These are phyloP conservation scores for Penicillium waksmanii DNA, from an alignment of 495 filamentous ascomycete species.

Conservation along the genomic window DNA sequence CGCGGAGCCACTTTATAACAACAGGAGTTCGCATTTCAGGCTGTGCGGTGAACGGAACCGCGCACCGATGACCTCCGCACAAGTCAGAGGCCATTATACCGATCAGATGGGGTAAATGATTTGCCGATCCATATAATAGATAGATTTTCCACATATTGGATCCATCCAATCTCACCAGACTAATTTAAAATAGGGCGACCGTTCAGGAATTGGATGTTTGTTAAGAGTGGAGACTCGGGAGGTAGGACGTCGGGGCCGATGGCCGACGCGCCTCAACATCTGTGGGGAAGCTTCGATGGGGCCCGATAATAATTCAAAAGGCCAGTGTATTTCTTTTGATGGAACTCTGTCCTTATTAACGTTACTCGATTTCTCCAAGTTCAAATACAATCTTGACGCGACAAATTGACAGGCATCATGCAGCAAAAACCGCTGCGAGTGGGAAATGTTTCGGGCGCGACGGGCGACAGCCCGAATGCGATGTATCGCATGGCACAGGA, in stretches of 20 bases:
- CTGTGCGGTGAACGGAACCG: background rate
- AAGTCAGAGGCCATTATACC: background rate
- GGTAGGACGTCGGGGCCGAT: background rate
- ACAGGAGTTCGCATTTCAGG: background rate
- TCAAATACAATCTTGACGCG: background rate
- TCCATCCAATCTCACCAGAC: background rate
- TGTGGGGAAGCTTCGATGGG: background rate
- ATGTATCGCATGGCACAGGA: slow-evolving; percentile 22
- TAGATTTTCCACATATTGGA: background rate
- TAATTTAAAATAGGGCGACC: background rate
- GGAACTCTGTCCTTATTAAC: no score
- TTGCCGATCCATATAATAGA: background rate
- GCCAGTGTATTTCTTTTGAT: background rate
- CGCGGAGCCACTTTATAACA: background rate
- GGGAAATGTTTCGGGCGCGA: slow-evolving; percentile 26
- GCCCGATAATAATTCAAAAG: background rate
- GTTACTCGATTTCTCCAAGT: background rate
- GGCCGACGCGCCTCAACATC: background rate
- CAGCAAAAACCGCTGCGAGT: slow-evolving; percentile 20
- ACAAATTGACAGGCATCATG: background rate
- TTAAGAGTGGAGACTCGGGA: background rate
- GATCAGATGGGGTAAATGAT: background rate
- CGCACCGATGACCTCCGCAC: background rate
- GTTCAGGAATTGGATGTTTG: background rate
- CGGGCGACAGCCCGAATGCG: slow-evolving; percentile 22